A percentile compares a stretch with the other conserved stretches of the same genome.
These are phyloP conservation scores for Nigrograna mackinnonii DNA, from an alignment of 2,329 filamentous ascomycete species.

Conservation along the genomic window DNA sequence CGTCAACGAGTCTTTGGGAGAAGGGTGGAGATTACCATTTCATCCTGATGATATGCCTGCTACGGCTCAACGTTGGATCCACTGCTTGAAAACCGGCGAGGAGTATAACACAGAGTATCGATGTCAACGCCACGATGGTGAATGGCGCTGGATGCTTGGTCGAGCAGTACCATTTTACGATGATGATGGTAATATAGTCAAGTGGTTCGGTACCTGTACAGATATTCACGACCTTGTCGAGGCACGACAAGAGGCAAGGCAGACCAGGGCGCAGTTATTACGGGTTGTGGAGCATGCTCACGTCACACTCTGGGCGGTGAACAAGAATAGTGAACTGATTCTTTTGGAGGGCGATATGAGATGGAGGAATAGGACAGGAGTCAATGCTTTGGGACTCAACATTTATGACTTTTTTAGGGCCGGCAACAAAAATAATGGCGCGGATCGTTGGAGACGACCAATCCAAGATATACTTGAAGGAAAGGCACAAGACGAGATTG, in stretches of 20 bases:
- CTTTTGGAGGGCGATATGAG: conserved; percentile 72
- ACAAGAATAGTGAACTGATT: conserved; percentile 63
- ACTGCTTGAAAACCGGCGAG: conserved; percentile 65
- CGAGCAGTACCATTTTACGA: conserved; percentile 71
- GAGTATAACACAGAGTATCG: conserved; percentile 74
- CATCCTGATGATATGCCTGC: conserved; percentile 70
- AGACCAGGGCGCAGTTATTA: conserved; percentile 70
- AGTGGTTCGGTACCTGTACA: conserved; percentile 82
- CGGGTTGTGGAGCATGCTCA: conserved; percentile 75
- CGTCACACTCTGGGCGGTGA: conserved; percentile 75
- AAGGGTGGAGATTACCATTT: conserved; percentile 66
- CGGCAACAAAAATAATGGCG: conserved; percentile 25
- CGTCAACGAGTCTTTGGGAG: conserved; percentile 64
- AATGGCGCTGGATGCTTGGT: conserved; percentile 80
- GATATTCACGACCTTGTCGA: conserved; percentile 77
- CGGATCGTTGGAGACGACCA: conserved; percentile 55
- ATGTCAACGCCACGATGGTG: conserved; percentile 66
- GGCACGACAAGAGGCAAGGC: conserved; percentile 66
- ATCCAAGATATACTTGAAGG: conserved; percentile 70
- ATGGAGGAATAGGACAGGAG: conserved; percentile 38
- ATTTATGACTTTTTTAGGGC: conserved; percentile 65
- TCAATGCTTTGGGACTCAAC: conserved; percentile 58
- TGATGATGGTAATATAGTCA: conserved; percentile 69
- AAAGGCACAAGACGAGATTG: conserved; percentile 60
- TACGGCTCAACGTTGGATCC: conserved; percentile 62